Evolutionary conservation across 1,284 basidiomycete species (phyloP).

Genomic region (Papiliotrema terrestris): DNA sequence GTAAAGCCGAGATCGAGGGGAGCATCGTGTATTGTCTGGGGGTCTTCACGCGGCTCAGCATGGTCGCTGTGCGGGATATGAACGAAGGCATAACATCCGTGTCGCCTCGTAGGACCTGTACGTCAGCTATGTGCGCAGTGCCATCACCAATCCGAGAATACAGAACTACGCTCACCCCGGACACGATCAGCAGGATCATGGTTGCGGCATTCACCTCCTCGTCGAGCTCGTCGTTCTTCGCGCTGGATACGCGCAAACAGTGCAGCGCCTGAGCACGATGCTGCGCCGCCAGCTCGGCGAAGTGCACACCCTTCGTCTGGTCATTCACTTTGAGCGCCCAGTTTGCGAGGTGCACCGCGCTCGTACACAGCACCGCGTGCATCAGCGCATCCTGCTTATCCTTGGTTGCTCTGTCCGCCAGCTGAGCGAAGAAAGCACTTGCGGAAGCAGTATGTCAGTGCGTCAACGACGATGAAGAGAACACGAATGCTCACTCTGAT

Average conservation of each 20-base stretch:
- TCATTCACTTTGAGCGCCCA: neutral
- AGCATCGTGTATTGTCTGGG: conserved; percentile 1
- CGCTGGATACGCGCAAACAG: neutral
- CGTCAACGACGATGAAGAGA: neutral
- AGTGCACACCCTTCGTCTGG: neutral
- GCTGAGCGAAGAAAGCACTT: conserved; percentile 3
- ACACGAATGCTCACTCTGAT: neutral
- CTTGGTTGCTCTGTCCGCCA: conserved; percentile 1
- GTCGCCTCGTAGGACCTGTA: neutral
- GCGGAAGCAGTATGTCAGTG: conserved; percentile 1
- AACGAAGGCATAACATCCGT: neutral
- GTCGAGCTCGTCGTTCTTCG: neutral
- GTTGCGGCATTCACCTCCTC: neutral
- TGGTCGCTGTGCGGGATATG: neutral
- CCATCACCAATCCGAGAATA: neutral
- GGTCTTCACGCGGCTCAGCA: neutral
- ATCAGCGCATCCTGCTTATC: conserved; percentile 5
- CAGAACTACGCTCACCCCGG: neutral
- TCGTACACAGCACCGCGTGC: conserved; percentile 4
- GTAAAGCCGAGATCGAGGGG: conserved; percentile 2
- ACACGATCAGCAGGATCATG: neutral
- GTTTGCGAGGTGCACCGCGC: conserved; percentile 7
- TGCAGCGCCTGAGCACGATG: conserved; percentile 4
- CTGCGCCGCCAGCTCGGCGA: neutral
- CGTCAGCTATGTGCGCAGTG: neutral